Evolutionary conservation across 495 filamentous ascomycete genomes (phyloP).

Genomic region (Xylaria venustula): DNA sequence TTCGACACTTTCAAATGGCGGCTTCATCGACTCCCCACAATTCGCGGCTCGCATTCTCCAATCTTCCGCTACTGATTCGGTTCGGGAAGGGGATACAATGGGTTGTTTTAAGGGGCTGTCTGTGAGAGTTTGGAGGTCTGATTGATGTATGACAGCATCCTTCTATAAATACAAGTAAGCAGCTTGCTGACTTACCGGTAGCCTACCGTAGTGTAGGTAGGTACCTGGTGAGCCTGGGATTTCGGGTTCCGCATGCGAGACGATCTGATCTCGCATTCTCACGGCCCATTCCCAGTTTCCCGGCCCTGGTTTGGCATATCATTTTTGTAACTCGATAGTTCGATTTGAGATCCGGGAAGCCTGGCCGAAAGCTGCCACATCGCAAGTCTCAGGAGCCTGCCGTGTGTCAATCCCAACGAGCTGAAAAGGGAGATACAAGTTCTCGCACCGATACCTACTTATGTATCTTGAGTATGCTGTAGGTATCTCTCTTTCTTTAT

Average conservation of each 20-base stretch:
- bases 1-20: no score
- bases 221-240: background rate
- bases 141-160: background rate
- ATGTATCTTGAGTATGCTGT: no score
- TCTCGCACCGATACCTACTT: background rate
- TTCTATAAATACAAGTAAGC: background rate
- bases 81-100: background rate
- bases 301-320: background rate
- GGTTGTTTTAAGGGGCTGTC: conserved; percentile 5
- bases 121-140: background rate
- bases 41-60: background rate
- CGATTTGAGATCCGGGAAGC: background rate
- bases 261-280: conserved; percentile 7
- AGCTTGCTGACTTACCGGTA: background rate
- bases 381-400: conserved; percentile 2
- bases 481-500: no score
- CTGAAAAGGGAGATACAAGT: background rate
- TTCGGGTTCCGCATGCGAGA: background rate
- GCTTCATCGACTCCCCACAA: no score
- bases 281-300: background rate
- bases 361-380: conserved; percentile 7
- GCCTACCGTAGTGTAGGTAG: no score
- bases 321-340: background rate
- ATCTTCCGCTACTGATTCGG: background rate
- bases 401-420: background rate